Evolutionary conservation across 2,329 filamentous ascomycete species (phyloP).

Genomic region (Hirsutella thompsonii): DNA sequence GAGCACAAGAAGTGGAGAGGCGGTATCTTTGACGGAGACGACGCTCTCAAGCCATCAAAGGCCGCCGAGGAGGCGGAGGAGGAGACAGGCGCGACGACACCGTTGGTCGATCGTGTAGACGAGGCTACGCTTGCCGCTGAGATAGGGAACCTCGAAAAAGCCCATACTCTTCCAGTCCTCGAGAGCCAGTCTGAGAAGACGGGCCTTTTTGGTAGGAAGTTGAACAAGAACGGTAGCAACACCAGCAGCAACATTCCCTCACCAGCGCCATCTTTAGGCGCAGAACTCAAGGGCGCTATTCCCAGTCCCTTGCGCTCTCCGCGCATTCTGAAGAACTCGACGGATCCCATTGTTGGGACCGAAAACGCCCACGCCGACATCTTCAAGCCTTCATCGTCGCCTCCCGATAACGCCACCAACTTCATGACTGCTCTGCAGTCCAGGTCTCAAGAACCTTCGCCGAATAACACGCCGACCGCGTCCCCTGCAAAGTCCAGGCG

Average conservation of each 20-base stretch:
- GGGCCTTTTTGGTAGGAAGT: slow-evolving; percentile 38
- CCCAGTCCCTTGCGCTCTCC: slow-evolving; percentile 21
- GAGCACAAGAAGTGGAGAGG: slow-evolving; percentile 67
- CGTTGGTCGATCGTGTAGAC: slow-evolving; percentile 28
- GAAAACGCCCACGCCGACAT: slow-evolving; percentile 55
- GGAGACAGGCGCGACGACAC: slow-evolving; percentile 33
- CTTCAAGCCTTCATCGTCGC: slow-evolving; percentile 41
- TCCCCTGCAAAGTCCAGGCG: slow-evolving; percentile 19
- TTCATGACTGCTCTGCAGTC: slow-evolving; percentile 58
- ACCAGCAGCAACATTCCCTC: slow-evolving; percentile 7
- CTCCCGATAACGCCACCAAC: slow-evolving; percentile 46
- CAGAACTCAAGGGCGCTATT: slow-evolving; percentile 30
- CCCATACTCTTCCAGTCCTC: slow-evolving; percentile 31
- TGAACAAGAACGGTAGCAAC: slow-evolving; percentile 21
- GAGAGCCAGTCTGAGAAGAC: slow-evolving; percentile 22
- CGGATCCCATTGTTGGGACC: slow-evolving; percentile 53
- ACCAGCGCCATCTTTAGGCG: slow-evolving; percentile 32
- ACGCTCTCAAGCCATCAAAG: slow-evolving; percentile 22
- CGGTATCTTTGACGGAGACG: slow-evolving; percentile 60
- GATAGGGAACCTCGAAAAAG: slow-evolving; percentile 41
- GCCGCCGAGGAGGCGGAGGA: slow-evolving; percentile 9
- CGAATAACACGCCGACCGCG: slow-evolving; percentile 28
- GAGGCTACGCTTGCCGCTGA: slow-evolving; percentile 23
- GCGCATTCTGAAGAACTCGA: slow-evolving; percentile 29
- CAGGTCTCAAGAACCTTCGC: slow-evolving; percentile 42